Conservation (phyloP, 2,329 filamentous ascomycete genomes). For the Cercospora zeina region DNA sequence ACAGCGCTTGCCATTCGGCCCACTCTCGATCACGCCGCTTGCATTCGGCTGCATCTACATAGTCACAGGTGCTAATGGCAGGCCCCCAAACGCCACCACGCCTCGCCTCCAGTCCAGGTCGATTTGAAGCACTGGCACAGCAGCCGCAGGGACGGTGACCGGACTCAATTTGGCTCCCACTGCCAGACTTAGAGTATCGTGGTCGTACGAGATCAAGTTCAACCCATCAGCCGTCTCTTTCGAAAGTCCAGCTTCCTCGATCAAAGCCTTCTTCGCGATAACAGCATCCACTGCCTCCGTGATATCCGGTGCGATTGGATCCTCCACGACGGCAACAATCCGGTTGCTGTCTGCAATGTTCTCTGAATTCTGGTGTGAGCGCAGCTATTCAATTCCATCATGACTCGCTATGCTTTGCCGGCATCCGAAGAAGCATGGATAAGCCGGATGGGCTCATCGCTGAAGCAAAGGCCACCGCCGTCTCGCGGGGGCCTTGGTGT, state of each 20-base stretch:
- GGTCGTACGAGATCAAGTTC: constrained; percentile 30
- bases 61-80: constrained; percentile 25
- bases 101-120: constrained; percentile 29
- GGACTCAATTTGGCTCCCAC: constrained; percentile 28
- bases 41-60: constrained; percentile 2
- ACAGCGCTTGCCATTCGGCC: not conserved
- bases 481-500: too few species aligned
- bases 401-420: not conserved
- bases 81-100: constrained; percentile 27
- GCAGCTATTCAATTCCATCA: not conserved
- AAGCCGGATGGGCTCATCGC: not conserved
- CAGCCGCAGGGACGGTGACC: constrained; percentile 26
- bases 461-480: not conserved
- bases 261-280: constrained; percentile 29
- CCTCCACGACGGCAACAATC: constrained; percentile 29
- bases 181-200: constrained; percentile 30
- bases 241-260: constrained; percentile 27
- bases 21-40: not conserved
- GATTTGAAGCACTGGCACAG: constrained; percentile 27
- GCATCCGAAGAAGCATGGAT: not conserved
- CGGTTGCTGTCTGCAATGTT: constrained; percentile 26
- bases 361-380: constrained; percentile 18
- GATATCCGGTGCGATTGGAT: constrained; percentile 31
- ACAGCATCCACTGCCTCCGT: constrained; percentile 29
- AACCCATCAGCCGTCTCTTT: constrained; percentile 28